phyloP scores from a whole-genome alignment of 2,329 filamentous ascomycete species.

The Diaporthe amygdali region DNA sequence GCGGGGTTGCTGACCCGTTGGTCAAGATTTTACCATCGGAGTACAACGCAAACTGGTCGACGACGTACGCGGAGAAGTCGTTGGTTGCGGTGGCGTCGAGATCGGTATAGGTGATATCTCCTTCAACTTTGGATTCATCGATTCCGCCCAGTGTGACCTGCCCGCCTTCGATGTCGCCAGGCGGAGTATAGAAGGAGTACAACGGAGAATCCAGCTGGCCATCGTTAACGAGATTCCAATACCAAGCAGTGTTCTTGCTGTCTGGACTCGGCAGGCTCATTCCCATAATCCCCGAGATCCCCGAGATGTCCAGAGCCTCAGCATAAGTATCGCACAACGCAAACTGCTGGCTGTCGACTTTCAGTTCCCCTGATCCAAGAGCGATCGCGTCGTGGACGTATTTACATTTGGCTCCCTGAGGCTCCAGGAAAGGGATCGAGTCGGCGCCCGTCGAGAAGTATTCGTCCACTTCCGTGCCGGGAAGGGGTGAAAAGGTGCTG shows the following conservation, averaged over 20 bases:
- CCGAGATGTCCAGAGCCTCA: conserved; percentile 31
- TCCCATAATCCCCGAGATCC: conserved; percentile 41
- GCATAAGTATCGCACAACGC: conserved; percentile 37
- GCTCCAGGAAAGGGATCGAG: conserved; percentile 31
- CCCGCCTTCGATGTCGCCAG: conserved; percentile 28
- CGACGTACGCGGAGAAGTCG: conserved; percentile 30
- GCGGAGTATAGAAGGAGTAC: conserved; percentile 36
- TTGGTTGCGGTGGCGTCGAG: conserved; percentile 30
- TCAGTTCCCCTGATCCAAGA: conserved; percentile 29
- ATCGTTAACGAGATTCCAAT: conserved; percentile 35
- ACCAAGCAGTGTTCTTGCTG: conserved; percentile 27
- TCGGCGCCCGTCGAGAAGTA: conserved; percentile 36
- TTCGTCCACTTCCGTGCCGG: conserved; percentile 25
- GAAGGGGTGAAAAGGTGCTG: conserved; percentile 33
- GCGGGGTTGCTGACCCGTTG: conserved; percentile 23
- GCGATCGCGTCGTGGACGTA: conserved; percentile 36
- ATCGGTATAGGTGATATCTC: conserved; percentile 32
- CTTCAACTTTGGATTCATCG: conserved; percentile 35
- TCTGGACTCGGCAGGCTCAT: conserved; percentile 15
- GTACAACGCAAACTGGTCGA: conserved; percentile 34
- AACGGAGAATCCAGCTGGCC: conserved; percentile 32
- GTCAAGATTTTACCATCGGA: conserved; percentile 29
- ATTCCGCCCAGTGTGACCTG: conserved; percentile 40
- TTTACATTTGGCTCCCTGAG: conserved; percentile 32
- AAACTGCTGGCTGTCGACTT: conserved; percentile 33